These are phyloP conservation scores for Darksidea phi DNA, from an alignment of 495 filamentous ascomycete species.

Conservation along the genomic window DNA sequence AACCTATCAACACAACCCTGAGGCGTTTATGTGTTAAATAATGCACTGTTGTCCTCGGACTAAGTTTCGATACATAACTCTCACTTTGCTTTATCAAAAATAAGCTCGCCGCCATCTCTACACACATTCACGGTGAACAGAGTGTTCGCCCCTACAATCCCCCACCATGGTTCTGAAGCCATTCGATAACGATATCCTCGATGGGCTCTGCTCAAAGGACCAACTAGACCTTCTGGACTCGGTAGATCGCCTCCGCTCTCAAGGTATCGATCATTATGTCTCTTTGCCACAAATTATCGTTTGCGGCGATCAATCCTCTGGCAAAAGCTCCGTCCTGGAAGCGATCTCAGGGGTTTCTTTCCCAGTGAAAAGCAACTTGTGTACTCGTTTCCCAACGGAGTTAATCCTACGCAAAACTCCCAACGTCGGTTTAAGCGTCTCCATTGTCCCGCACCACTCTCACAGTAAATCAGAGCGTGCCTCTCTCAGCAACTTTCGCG, in stretches of 20 bases:
- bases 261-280: conserved; percentile 24
- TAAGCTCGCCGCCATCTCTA: neutral
- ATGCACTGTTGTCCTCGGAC: neutral
- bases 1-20: neutral
- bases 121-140: neutral
- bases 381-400: conserved; percentile 69
- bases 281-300: conserved; percentile 20
- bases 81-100: neutral
- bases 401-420: conserved; percentile 48
- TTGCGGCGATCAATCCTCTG: conserved; percentile 59
- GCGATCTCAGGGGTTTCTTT: conserved; percentile 69
- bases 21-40: neutral
- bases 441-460: conserved; percentile 30
- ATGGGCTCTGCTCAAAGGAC: conserved; percentile 16
- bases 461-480: conserved; percentile 34
- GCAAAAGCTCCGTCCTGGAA: conserved; percentile 73
- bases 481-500: conserved; percentile 13
- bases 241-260: conserved; percentile 15
- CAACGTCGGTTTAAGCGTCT: conserved; percentile 13
- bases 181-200: conserved; percentile 10
- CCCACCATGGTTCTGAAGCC: conserved; percentile 10
- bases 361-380: conserved; percentile 58
- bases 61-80: neutral
- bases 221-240: conserved; percentile 20
- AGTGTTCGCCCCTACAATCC: neutral